phyloP scores from a whole-genome alignment of 768 basidiomycete genomes.

The Leccinum longicurvipes region DNA sequence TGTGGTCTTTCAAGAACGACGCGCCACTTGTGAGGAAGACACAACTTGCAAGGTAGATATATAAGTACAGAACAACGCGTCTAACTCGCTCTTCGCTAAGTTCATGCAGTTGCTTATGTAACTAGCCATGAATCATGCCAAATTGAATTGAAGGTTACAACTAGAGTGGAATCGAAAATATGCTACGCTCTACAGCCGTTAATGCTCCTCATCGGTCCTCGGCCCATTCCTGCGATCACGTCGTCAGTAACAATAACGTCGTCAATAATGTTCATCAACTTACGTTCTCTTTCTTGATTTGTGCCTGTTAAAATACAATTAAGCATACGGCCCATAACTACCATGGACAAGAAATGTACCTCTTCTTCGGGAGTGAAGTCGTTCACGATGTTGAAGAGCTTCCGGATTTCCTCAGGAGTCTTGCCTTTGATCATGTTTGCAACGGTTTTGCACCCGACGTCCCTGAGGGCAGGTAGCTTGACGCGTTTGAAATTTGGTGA shows the following conservation, averaged over 20 bases:
- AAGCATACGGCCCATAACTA: background rate
- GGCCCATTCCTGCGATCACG: constrained; percentile 74
- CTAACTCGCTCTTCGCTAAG: background rate
- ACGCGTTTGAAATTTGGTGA: background rate
- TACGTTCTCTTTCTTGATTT: constrained; percentile 99
- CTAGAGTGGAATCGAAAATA: constrained; percentile 22
- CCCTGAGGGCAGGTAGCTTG: constrained; percentile 47
- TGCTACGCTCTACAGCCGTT: constrained; percentile 22
- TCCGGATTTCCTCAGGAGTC: constrained; percentile 98
- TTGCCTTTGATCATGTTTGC: constrained; percentile 99
- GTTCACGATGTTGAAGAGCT: constrained; percentile 95
- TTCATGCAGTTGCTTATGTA: constrained; percentile 19
- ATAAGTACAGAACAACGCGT: background rate
- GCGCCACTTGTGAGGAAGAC: background rate
- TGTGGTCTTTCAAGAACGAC: background rate
- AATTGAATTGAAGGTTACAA: too few relatives aligned
- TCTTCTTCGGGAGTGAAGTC: constrained; percentile 99
- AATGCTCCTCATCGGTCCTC: constrained; percentile 68
- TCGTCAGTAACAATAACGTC: constrained; percentile 15
- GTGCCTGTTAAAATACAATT: constrained; percentile 52
- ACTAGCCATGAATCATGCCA: constrained; percentile 16
- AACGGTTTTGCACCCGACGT: constrained; percentile 97
- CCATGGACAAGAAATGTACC: constrained; percentile 42
- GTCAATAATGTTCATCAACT: constrained; percentile 31
- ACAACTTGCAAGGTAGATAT: background rate